These are phyloP conservation scores for Gillenia trifoliata DNA, from an alignment of 306 rosid species.

Conservation along the genomic window DNA sequence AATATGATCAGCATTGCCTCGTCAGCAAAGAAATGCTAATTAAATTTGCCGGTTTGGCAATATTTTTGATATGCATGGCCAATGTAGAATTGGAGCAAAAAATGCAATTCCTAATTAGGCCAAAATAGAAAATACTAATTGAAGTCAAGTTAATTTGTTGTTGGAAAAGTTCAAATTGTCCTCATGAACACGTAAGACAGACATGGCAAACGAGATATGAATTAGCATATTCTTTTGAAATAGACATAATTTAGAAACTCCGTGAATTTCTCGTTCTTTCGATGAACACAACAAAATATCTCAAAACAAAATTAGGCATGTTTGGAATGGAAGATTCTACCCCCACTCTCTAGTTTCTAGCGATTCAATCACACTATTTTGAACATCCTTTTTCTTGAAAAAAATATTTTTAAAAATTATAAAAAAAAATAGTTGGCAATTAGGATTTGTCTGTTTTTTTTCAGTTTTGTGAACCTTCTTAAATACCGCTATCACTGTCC, in stretches of 20 bases:
- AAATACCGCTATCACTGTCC: not conserved
- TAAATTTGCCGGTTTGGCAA: not conserved
- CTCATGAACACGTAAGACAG: not conserved
- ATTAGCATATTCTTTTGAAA: not conserved
- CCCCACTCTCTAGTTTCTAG: not conserved
- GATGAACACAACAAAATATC: not conserved
- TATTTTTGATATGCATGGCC: not conserved
- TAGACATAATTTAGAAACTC: not conserved
- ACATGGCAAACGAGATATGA: not conserved
- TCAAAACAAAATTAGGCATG: not conserved
- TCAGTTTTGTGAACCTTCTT: not conserved
- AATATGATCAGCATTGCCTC: not conserved
- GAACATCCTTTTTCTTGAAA: not conserved
- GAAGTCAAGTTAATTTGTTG: not conserved
- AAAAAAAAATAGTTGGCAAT: constrained; percentile 2
- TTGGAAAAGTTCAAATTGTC: not conserved
- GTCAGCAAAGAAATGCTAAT: not conserved
- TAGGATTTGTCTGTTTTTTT: not conserved
- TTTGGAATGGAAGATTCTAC: not conserved
- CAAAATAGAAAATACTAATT: not conserved
- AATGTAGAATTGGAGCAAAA: not conserved
- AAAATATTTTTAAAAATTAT: not conserved
- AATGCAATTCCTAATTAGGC: not conserved
- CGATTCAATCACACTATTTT: not conserved
- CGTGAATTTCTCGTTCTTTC: not conserved